A percentile compares a stretch with the other conserved stretches of the same genome.
phyloP scores from a whole-genome alignment of 768 basidiomycete genomes.

The Suillus cothurnatus region DNA sequence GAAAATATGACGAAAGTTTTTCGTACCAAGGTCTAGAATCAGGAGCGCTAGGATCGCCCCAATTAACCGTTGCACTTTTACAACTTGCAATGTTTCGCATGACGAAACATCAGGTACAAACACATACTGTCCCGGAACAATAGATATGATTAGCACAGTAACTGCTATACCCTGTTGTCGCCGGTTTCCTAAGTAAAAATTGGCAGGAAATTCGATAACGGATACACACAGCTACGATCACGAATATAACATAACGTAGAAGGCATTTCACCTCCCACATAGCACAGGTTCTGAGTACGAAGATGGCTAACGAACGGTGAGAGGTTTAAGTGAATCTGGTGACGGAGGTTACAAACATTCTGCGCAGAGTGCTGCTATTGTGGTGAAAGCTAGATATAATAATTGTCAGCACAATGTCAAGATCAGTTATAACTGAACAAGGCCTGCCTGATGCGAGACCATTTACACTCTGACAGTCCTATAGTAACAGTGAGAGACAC shows the following conservation, averaged over 20 bases:
- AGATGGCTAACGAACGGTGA: background rate
- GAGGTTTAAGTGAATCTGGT: background rate
- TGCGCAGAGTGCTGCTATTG: background rate
- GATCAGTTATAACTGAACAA: background rate
- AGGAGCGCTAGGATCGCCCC: background rate
- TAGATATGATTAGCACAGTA: background rate
- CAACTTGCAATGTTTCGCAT: background rate
- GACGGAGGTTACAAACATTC: background rate
- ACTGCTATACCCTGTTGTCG: background rate
- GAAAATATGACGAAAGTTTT: background rate
- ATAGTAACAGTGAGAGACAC: background rate
- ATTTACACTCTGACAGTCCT: background rate
- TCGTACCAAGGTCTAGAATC: background rate
- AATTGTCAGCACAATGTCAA: background rate
- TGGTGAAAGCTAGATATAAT: background rate
- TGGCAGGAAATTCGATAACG: background rate
- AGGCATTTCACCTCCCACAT: background rate
- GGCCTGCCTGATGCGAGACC: background rate
- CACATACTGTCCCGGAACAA: background rate
- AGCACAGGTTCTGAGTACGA: conserved; percentile 1
- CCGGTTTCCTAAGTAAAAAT: background rate
- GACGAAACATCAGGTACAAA: background rate
- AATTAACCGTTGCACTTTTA: background rate
- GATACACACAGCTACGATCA: background rate
- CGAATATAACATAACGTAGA: background rate